Conservation (phyloP, 1,284 basidiomycete genomes). For the Microbotryum scabiosae region DNA sequence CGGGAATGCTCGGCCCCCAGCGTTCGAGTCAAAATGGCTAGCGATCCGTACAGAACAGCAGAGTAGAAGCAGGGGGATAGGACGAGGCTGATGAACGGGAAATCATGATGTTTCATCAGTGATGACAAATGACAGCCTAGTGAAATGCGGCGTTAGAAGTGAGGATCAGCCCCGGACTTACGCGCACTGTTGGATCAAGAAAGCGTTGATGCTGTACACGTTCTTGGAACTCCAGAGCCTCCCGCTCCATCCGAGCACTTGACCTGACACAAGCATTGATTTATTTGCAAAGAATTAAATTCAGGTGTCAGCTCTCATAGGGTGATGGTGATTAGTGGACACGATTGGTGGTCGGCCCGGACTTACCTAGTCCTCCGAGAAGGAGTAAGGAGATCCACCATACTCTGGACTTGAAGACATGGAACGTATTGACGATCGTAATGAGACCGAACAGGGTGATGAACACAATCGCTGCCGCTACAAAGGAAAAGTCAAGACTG, state of each 20-base stretch:
- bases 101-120: not conserved
- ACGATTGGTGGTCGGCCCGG: not conserved
- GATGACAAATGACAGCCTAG: not conserved
- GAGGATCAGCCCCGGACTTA: not conserved
- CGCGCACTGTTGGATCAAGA: constrained; percentile 5
- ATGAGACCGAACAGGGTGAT: constrained; percentile 18
- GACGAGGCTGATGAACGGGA: constrained; percentile 1
- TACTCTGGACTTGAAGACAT: constrained; percentile 6
- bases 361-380: constrained; percentile 13
- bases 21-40: constrained; percentile 19
- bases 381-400: constrained; percentile 23
- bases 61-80: constrained; percentile 28
- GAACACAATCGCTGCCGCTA: constrained; percentile 20
- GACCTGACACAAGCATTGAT: not conserved
- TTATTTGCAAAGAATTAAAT: not conserved
- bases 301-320: too few species aligned
- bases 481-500: too few species aligned
- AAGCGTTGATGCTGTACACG: constrained; percentile 8
- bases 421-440: constrained; percentile 6
- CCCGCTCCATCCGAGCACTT: constrained; percentile 17
- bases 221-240: constrained; percentile 12
- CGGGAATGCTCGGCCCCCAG: constrained; percentile 11
- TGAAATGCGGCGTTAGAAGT: not conserved
- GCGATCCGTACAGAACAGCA: constrained; percentile 9
- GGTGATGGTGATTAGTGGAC: not conserved